Conservation (phyloP, 371 early-diverging fungal species). For the Apophysomyces sp. region DNA sequence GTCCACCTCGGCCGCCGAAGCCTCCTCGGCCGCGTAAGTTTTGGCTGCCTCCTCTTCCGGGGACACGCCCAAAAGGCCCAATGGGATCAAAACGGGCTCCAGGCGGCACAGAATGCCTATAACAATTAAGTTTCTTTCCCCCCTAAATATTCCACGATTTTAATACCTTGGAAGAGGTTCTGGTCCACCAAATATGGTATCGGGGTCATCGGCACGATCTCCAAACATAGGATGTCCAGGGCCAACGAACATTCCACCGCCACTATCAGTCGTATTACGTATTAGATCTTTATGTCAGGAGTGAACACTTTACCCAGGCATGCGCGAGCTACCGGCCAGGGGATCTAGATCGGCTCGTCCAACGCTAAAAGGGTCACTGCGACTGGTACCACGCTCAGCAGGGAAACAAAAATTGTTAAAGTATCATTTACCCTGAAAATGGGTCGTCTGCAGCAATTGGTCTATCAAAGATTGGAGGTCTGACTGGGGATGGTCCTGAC, state of each 20-base stretch:
- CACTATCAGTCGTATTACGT: constrained; percentile 13
- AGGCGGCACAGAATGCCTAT: constrained; percentile 83
- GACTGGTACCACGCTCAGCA: constrained; percentile 3
- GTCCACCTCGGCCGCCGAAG: constrained; percentile 37
- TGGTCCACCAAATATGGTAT: constrained; percentile 50
- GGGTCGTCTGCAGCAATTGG: constrained; percentile 34
- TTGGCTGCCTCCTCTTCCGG: constrained; percentile 34
- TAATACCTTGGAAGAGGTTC: constrained; percentile 51
- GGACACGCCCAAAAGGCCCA: constrained; percentile 69
- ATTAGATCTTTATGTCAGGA: not conserved
- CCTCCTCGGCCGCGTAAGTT: constrained; percentile 20
- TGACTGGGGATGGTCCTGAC: constrained; percentile 1
- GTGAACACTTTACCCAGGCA: constrained; percentile 37
- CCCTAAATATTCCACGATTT: not conserved
- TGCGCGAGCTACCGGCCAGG: constrained; percentile 47
- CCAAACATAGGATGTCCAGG: constrained; percentile 92
- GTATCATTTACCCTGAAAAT: constrained; percentile 14
- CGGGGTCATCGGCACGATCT: constrained; percentile 30
- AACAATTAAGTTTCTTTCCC: not conserved
- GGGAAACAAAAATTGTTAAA: not conserved
- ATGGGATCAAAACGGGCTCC: constrained; percentile 95
- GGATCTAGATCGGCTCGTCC: constrained; percentile 63
- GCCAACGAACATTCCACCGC: constrained; percentile 87
- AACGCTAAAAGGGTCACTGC: constrained; percentile 47
- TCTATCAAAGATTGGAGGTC: constrained; percentile 34